phyloP scores from a whole-genome alignment of 768 basidiomycete species.

The Rhodotorula graminis region DNA sequence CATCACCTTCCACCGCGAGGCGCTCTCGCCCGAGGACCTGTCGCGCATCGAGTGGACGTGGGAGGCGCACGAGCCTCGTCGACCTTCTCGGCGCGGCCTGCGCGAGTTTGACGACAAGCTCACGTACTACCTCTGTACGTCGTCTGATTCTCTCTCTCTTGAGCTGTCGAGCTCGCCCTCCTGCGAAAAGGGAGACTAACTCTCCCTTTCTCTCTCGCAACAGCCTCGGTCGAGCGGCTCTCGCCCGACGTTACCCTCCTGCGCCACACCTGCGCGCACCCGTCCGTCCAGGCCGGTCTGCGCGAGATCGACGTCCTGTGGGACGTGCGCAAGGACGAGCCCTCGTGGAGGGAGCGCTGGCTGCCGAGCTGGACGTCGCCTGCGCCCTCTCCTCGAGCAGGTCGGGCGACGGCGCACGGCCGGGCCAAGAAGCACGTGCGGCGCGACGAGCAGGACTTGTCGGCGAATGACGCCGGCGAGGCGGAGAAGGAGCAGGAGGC shows the following conservation, averaged over 20 bases:
- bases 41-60: slow-evolving; percentile 28
- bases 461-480: background rate
- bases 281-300: background rate
- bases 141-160: background rate
- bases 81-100: background rate
- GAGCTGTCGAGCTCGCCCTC: background rate
- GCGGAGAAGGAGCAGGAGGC: background rate
- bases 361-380: background rate
- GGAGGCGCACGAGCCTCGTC: slow-evolving; percentile 11
- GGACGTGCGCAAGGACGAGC: background rate
- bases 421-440: background rate
- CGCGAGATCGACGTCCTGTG: slow-evolving; percentile 18
- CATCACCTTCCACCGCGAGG: slow-evolving; percentile 24
- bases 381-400: background rate
- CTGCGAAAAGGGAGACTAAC: too few species aligned
- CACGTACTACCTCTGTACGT: slow-evolving; percentile 30
- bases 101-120: slow-evolving; percentile 23
- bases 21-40: slow-evolving; percentile 5
- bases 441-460: background rate
- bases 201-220: too few species aligned
- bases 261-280: slow-evolving; percentile 17
- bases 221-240: slow-evolving; percentile 24
- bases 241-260: slow-evolving; percentile 17
- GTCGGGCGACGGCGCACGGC: background rate
- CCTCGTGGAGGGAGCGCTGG: background rate